phyloP scores from a whole-genome alignment of 495 filamentous ascomycete species.

The Xylaria nigripes region DNA sequence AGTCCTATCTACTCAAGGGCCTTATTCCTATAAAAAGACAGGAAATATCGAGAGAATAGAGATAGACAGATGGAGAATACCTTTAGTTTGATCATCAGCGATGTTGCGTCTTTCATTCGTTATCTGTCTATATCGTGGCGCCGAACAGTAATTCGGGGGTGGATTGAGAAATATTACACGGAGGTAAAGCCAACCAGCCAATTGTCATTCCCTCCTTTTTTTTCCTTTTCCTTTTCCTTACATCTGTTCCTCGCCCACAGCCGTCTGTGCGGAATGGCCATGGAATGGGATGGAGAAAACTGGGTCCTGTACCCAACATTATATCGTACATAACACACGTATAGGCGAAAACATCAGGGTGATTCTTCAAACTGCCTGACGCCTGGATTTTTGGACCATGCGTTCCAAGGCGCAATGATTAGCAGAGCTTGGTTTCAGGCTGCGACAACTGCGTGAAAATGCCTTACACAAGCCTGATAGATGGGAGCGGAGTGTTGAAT shows the following conservation, averaged over 20 bases:
- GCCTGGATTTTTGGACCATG: conserved; percentile 2
- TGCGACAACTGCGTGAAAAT: not conserved
- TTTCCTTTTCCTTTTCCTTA: conserved; percentile 3
- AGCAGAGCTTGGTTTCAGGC: not conserved
- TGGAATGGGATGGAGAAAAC: not conserved
- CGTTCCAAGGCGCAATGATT: not conserved
- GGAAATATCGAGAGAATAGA: not conserved
- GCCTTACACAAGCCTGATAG: conserved; percentile 7
- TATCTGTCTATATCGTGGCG: conserved; percentile 25
- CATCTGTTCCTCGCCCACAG: not conserved
- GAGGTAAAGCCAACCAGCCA: conserved; percentile 5
- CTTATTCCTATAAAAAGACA: not conserved
- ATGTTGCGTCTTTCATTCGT: conserved; percentile 14
- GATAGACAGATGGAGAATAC: not conserved
- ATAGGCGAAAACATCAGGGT: conserved; percentile 3
- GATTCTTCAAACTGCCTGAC: not conserved
- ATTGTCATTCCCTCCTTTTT: not conserved
- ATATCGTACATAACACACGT: conserved; percentile 15
- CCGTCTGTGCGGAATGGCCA: not conserved
- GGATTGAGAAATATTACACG: conserved; percentile 7
- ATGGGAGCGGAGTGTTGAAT: conserved; percentile 17
- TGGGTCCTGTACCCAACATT: conserved; percentile 6
- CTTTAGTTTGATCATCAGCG: conserved; percentile 9
- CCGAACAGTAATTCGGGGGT: conserved; percentile 11
- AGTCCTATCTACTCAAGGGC: not conserved